phyloP scores from a whole-genome alignment of 768 basidiomycete genomes.

The Suillus subaureus region DNA sequence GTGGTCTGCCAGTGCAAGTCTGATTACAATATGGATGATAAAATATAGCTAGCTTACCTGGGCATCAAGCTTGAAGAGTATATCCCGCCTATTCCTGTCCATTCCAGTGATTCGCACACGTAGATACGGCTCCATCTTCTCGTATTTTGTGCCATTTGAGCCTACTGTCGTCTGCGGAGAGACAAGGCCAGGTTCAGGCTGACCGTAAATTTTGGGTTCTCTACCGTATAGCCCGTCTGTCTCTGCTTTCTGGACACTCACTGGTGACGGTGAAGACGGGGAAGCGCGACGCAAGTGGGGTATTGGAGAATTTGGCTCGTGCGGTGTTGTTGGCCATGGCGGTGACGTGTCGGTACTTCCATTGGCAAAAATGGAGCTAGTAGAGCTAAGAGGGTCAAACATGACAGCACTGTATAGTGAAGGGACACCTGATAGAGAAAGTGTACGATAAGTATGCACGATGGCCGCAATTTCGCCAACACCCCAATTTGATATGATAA shows the following conservation, averaged over 20 bases:
- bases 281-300: conserved; percentile 69
- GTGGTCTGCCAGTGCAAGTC: conserved; percentile 67
- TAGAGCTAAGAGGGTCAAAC: conserved; percentile 75
- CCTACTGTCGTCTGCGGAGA: conserved; percentile 68
- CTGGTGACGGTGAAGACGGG: conserved; percentile 48
- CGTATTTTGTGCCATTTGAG: conserved; percentile 71
- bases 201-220: conserved; percentile 86
- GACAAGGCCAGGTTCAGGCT: conserved; percentile 80
- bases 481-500: neutral
- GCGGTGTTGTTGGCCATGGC: conserved; percentile 84
- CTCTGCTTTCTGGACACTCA: conserved; percentile 51
- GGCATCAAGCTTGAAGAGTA: conserved; percentile 92
- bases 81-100: conserved; percentile 94
- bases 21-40: conserved; percentile 8
- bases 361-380: conserved; percentile 55
- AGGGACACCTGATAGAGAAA: neutral
- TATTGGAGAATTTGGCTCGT: conserved; percentile 68
- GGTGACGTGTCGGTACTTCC: conserved; percentile 47
- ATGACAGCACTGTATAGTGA: conserved; percentile 35
- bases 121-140: conserved; percentile 82
- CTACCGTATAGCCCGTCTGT: conserved; percentile 67
- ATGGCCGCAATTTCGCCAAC: neutral
- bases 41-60: conserved; percentile 57
- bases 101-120: conserved; percentile 87
- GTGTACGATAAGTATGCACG: neutral